A percentile compares a stretch with the other conserved stretches of the same genome.
phyloP scores from a whole-genome alignment of 2,329 filamentous ascomycete species.

The Passalora sequoiae region DNA sequence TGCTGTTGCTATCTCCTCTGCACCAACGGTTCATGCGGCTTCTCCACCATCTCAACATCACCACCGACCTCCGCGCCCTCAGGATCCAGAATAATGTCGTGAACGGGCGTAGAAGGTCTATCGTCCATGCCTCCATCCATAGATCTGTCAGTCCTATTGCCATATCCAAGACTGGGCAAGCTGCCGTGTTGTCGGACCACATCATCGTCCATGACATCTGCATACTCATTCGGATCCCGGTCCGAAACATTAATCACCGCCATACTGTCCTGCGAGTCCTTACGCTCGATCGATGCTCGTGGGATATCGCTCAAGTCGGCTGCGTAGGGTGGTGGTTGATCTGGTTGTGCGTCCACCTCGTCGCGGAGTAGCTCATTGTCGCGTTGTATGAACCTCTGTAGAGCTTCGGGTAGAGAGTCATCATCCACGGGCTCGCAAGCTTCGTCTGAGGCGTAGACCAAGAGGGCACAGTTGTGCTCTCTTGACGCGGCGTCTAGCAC shows the following conservation, averaged over 20 bases:
- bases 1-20: too few relatives aligned
- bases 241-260: too few relatives aligned
- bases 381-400: conserved; percentile 25
- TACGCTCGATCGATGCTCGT: conserved; percentile 9
- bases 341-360: conserved; percentile 15
- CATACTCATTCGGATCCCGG: too few relatives aligned
- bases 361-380: conserved; percentile 26
- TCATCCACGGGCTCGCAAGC: conserved; percentile 21
- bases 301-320: conserved; percentile 6
- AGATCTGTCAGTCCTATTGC: too few relatives aligned
- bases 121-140: not conserved
- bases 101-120: conserved; percentile 7
- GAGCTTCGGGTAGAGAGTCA: conserved; percentile 17
- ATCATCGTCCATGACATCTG: too few relatives aligned
- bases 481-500: conserved; percentile 47
- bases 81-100: conserved; percentile 14
- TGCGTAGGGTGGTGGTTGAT: not conserved
- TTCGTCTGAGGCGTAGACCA: conserved; percentile 55
- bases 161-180: too few relatives aligned
- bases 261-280: conserved; percentile 10
- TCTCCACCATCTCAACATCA: conserved; percentile 28
- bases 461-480: conserved; percentile 49
- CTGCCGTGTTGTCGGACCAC: too few relatives aligned
- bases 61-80: not conserved
- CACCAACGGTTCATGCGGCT: conserved; percentile 12